These are phyloP conservation scores for Mollisiaceae sp. DNA, from an alignment of 2,329 filamentous ascomycete species.

Conservation along the genomic window DNA sequence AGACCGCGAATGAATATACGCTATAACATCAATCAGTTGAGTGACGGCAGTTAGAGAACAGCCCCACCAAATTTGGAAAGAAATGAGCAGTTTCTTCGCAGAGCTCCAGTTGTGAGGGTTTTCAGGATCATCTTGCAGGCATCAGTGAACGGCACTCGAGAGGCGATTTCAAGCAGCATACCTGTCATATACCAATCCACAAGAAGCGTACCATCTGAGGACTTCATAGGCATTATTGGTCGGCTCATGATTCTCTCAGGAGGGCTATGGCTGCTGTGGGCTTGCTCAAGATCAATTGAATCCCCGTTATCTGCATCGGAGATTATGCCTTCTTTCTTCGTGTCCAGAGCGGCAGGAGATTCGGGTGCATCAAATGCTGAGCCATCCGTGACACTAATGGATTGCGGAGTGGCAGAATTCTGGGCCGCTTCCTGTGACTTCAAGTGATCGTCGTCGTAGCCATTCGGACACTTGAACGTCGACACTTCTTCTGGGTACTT, in stretches of 20 bases:
- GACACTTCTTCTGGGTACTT: slow-evolving; percentile 2
- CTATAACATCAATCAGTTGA: slow-evolving; percentile 33
- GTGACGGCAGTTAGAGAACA: neutral
- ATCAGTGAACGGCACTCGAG: neutral
- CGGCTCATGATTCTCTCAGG: neutral
- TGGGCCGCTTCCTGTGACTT: slow-evolving; percentile 1
- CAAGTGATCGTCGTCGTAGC: neutral
- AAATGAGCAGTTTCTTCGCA: slow-evolving; percentile 48
- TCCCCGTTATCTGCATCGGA: neutral
- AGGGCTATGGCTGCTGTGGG: neutral
- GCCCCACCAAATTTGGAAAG: slow-evolving; percentile 7
- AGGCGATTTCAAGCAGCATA: neutral
- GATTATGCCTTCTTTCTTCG: neutral
- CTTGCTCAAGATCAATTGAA: neutral
- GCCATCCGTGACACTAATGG: neutral
- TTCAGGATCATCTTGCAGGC: slow-evolving; percentile 26
- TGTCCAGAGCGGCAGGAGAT: neutral
- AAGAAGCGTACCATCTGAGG: slow-evolving; percentile 12
- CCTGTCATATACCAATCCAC: slow-evolving; percentile 20
- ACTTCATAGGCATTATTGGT: slow-evolving; percentile 7
- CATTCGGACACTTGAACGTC: slow-evolving; percentile 5
- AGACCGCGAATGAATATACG: slow-evolving; percentile 60
- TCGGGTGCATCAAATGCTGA: neutral
- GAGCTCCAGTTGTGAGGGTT: slow-evolving; percentile 59
- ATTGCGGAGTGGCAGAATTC: neutral